Percentiles rank a stretch among this genome's conserved stretches.
Conservation (phyloP, 805 yeast species). For the Myxozyma udenii region DNA sequence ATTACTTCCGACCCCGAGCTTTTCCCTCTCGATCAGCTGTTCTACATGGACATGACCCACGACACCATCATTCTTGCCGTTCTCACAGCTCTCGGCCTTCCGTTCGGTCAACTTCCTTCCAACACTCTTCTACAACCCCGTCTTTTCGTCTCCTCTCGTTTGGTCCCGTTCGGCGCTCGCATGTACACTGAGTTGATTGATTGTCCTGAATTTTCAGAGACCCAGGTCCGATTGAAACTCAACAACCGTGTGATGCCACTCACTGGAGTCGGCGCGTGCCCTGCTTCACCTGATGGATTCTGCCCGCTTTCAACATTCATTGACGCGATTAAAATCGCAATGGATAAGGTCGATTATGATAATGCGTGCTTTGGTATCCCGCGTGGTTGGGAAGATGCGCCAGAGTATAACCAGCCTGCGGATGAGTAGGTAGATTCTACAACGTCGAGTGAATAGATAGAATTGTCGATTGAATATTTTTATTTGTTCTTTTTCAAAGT, state of each 20-base stretch:
- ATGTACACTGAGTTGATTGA: constrained; percentile 42
- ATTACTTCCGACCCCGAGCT: constrained; percentile 33
- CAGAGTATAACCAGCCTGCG: constrained; percentile 13
- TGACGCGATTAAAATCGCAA: constrained; percentile 34
- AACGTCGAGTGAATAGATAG: background rate
- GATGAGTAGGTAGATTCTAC: constrained; percentile 9
- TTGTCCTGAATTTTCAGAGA: constrained; percentile 32
- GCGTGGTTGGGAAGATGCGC: constrained; percentile 27
- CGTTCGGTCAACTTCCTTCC: constrained; percentile 43
- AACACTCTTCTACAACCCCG: constrained; percentile 45
- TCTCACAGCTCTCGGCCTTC: constrained; percentile 63
- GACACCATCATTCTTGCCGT: constrained; percentile 65
- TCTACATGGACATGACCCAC: constrained; percentile 71
- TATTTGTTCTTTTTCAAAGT: background rate
- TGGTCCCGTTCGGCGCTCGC: constrained; percentile 45
- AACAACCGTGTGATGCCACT: constrained; percentile 43
- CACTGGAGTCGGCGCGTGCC: constrained; percentile 38
- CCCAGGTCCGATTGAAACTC: constrained; percentile 37
- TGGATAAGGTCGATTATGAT: constrained; percentile 34
- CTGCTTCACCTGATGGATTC: constrained; percentile 36
- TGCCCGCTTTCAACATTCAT: constrained; percentile 37
- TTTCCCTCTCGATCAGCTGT: constrained; percentile 47
- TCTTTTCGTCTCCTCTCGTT: constrained; percentile 41
- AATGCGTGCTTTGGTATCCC: constrained; percentile 35
- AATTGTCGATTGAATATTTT: background rate